Percentiles rank a stretch among this genome's conserved stretches.
phyloP scores from a whole-genome alignment of 768 basidiomycete species.

The Harrya chromipes region DNA sequence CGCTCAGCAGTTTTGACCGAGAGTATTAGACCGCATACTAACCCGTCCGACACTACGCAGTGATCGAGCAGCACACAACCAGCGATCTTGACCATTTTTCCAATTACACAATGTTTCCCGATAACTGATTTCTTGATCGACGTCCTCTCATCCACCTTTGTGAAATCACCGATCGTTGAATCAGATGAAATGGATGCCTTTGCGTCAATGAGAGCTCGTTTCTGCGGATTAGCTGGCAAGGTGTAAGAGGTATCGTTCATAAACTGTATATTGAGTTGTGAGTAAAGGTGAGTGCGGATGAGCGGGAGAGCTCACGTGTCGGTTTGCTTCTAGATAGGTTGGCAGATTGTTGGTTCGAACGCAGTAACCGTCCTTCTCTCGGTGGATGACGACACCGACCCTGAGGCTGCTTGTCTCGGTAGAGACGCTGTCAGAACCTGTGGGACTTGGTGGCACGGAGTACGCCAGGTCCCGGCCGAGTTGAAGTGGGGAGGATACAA shows the following conservation, averaged over 20 bases:
- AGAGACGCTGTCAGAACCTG: slow-evolving; percentile 36
- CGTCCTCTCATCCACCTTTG: slow-evolving; percentile 75
- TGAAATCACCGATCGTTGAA: slow-evolving; percentile 78
- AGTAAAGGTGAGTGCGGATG: slow-evolving; percentile 4
- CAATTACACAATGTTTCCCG: slow-evolving; percentile 81
- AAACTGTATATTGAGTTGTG: slow-evolving; percentile 34
- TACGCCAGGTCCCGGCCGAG: slow-evolving; percentile 29
- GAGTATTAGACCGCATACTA: background rate
- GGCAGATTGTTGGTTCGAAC: slow-evolving; percentile 75
- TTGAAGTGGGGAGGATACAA: slow-evolving; percentile 19
- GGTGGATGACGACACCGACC: slow-evolving; percentile 63
- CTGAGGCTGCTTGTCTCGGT: slow-evolving; percentile 48
- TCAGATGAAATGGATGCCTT: slow-evolving; percentile 83
- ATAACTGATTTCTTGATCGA: slow-evolving; percentile 78
- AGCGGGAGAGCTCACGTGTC: slow-evolving; percentile 50
- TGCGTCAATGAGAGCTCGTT: slow-evolving; percentile 67
- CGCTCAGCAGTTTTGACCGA: slow-evolving; percentile 2
- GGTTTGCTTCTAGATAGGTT: slow-evolving; percentile 76
- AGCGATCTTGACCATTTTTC: slow-evolving; percentile 77
- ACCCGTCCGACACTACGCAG: slow-evolving; percentile 88
- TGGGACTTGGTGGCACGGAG: slow-evolving; percentile 47
- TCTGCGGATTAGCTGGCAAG: slow-evolving; percentile 58
- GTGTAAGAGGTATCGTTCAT: slow-evolving; percentile 49
- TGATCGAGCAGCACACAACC: slow-evolving; percentile 88
- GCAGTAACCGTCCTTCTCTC: slow-evolving; percentile 50